Percentiles rank a stretch among this genome's conserved stretches.
phyloP scores from a whole-genome alignment of 2,329 filamentous ascomycete genomes.

The Chaetomium olivaceum region DNA sequence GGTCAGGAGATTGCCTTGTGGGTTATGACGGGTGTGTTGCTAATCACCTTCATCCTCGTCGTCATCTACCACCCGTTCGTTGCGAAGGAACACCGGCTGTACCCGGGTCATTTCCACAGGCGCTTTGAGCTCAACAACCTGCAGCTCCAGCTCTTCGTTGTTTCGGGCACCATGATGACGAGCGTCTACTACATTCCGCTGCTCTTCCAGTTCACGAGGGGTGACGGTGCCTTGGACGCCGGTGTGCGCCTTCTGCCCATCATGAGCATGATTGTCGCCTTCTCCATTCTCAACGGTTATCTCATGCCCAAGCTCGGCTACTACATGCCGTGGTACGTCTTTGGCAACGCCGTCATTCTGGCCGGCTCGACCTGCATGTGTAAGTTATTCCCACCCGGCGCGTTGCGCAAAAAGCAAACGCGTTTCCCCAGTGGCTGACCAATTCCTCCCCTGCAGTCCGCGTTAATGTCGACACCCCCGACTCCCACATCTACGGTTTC shows the following conservation, averaged over 20 bases:
- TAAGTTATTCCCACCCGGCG: background rate
- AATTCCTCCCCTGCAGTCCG: background rate
- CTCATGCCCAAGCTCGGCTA: constrained; percentile 18
- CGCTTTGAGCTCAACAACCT: constrained; percentile 31
- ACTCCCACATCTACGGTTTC: background rate
- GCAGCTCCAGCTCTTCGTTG: constrained; percentile 44
- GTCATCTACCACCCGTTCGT: background rate
- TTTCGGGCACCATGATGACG: constrained; percentile 41
- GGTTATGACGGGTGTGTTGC: constrained; percentile 40
- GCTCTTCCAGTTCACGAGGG: constrained; percentile 51
- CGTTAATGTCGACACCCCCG: background rate
- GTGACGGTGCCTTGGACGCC: constrained; percentile 43
- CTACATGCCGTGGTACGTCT: constrained; percentile 1
- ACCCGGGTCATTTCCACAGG: constrained; percentile 47
- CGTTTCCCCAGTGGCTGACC: background rate
- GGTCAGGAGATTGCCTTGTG: constrained; percentile 43
- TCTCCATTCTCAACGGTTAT: constrained; percentile 30
- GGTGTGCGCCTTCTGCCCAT: constrained; percentile 46
- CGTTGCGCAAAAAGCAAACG: no score
- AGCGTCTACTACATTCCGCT: constrained; percentile 53
- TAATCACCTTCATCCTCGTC: background rate
- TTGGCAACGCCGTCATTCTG: background rate
- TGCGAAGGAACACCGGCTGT: constrained; percentile 30
- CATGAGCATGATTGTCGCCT: constrained; percentile 39
- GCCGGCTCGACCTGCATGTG: background rate